These are phyloP conservation scores for Pythium utonaiense DNA, from an alignment of 352 stramenopile species.

Conservation along the genomic window DNA sequence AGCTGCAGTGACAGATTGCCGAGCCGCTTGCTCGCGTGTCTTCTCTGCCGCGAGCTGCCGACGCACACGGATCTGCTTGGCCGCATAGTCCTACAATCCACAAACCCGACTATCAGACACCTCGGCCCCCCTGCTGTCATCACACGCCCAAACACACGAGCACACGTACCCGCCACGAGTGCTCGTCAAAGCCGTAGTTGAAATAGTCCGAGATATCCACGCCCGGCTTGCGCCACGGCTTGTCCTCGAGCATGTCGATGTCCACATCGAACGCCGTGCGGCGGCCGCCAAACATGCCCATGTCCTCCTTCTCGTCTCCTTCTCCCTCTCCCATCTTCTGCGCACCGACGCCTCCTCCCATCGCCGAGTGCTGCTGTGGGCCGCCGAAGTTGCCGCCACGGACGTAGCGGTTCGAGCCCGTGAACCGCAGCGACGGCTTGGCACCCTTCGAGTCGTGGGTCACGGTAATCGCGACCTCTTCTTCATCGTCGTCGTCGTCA, in stretches of 20 bases:
- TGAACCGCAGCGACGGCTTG: constrained; percentile 81
- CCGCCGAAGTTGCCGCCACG: constrained; percentile 52
- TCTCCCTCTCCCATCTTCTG: constrained; percentile 28
- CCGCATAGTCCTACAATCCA: constrained; percentile 69
- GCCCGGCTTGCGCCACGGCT: constrained; percentile 88
- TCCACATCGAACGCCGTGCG: constrained; percentile 91
- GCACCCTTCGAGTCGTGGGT: constrained; percentile 50
- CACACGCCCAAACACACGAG: background rate
- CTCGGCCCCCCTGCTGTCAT: background rate
- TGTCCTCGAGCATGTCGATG: constrained; percentile 89
- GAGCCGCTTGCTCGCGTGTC: constrained; percentile 74
- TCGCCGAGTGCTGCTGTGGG: constrained; percentile 29
- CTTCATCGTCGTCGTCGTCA: constrained; percentile 79
- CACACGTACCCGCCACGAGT: constrained; percentile 67
- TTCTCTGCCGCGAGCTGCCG: constrained; percentile 74
- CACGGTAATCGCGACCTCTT: constrained; percentile 81
- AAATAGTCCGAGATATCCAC: constrained; percentile 94
- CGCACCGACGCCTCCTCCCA: constrained; percentile 12
- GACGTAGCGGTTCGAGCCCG: constrained; percentile 72
- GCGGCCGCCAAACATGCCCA: constrained; percentile 73
- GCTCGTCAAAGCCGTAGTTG: constrained; percentile 92
- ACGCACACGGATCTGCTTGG: constrained; percentile 64
- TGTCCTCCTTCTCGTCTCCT: constrained; percentile 53
- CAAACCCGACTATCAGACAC: background rate
- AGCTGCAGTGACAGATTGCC: constrained; percentile 58